Base-by-base conservation (phyloP, 2,329 filamentous ascomycete species). In the Fulvia fulva region DNA sequence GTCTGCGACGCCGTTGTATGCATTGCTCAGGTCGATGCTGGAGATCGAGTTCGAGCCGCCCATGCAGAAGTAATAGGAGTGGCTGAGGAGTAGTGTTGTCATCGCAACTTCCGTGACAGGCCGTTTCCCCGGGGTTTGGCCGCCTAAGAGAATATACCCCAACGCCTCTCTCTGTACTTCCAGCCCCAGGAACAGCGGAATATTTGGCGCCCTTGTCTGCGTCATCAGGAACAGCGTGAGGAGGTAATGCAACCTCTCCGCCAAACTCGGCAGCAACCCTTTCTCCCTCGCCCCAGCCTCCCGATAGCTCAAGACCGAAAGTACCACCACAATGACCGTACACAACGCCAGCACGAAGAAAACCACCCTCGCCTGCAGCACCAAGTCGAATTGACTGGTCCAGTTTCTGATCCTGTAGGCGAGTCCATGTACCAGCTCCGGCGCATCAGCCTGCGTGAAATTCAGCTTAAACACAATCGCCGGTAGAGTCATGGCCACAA, bases 41-140 rank as follows among this genome's bases (percentile, higher is more conserved):
- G 92, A 96, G 65, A 99, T 96, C 43, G 94, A 89, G 73, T 99
- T 99, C 49, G 90, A 90, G 71, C 91, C 91, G 23, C 92, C 94
- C 62, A 91, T 85, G 28, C 90, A 88, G 72, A 97, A 99, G 80
- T 96, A 99, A 53, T 88, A 87, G 34, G 85, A 80, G 75, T 92
- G 87, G 65, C 95, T 88, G 43, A 96, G 78, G 32, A 97, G 83
- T 32, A 97, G 78, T 8, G 84, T 84, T 0, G 88, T 87, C 9
- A 86, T 83, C 4, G 87, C 87, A 47, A 89, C 54, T 19, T 61
- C 55, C 5, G 58, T 57, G 37, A 56, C 51, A 2, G 43, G n/a
- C 12, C 50, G 8, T n/a, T 47, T 51, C 41, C 12, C 16, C 46
- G 22, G 6, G 53, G 41, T 19, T 32, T 16, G 8, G 45, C 30